phyloP scores from a whole-genome alignment of 202 grass and related monocot genomes.

The Zizania palustris region DNA sequence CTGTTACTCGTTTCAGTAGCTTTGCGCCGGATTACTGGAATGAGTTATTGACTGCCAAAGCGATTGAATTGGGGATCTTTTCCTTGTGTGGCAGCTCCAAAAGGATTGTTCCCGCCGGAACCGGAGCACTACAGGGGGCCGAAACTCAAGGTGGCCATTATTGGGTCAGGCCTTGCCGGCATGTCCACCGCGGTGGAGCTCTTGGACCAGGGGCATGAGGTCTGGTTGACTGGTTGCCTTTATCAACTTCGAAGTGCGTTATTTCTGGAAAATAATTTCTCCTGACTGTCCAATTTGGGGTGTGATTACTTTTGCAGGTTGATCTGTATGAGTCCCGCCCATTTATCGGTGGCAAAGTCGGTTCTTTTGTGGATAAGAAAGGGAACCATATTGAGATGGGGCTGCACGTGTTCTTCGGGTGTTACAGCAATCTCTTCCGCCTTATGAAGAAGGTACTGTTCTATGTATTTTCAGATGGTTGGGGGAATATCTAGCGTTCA shows the following conservation, averaged over 20 bases:
- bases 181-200: constrained; percentile 98
- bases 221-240: constrained; percentile 24
- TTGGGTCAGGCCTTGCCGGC: constrained; percentile 81
- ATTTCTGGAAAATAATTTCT: background rate
- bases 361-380: constrained; percentile 82
- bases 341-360: constrained; percentile 95
- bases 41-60: background rate
- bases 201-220: constrained; percentile 96
- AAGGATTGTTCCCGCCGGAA: constrained; percentile 84
- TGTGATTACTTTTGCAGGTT: constrained; percentile 54
- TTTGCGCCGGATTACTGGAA: background rate
- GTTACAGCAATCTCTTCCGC: constrained; percentile 97
- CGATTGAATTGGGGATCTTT: constrained; percentile 18
- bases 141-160: constrained; percentile 95
- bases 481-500: background rate
- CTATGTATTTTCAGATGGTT: constrained; percentile 14
- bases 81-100: constrained; percentile 64
- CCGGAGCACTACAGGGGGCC: constrained; percentile 79
- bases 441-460: constrained; percentile 85
- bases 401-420: constrained; percentile 93
- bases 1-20: background rate
- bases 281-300: background rate
- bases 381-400: constrained; percentile 99
- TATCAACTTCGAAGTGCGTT: background rate
- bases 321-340: constrained; percentile 81